A percentile compares a stretch with the other conserved stretches of the same genome.
phyloP scores from a whole-genome alignment of 1,284 basidiomycete species.

The Heterobasidion occidentale region DNA sequence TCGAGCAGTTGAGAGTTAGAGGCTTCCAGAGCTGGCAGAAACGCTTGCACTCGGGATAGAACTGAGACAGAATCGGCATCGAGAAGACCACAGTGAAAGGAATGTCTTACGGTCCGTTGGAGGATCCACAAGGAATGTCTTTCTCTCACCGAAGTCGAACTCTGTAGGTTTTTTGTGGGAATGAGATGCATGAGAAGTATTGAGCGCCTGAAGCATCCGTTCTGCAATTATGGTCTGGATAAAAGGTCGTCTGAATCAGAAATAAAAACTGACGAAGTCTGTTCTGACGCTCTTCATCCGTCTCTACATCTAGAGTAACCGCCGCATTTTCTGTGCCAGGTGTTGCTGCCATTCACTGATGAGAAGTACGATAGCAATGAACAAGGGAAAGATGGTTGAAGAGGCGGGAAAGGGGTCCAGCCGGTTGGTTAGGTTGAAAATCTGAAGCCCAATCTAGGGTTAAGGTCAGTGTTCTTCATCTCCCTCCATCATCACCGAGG shows the following conservation, averaged over 20 bases:
- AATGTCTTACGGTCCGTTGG: conserved; percentile 24
- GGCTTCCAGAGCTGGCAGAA: conserved; percentile 54
- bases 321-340: conserved; percentile 3
- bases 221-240: conserved; percentile 11
- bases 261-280: conserved; percentile 23
- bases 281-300: conserved; percentile 22
- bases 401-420: neutral
- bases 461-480: neutral
- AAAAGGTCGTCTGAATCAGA: neutral
- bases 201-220: conserved; percentile 19
- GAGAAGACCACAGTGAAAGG: neutral
- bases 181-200: conserved; percentile 8
- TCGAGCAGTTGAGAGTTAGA: conserved; percentile 47
- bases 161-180: neutral
- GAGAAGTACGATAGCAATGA: too few relatives aligned
- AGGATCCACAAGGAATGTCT: conserved; percentile 19
- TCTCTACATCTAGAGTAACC: conserved; percentile 24
- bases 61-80: conserved; percentile 27
- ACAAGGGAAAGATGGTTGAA: too few relatives aligned
- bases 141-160: conserved; percentile 22
- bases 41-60: conserved; percentile 53
- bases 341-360: neutral
- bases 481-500: neutral
- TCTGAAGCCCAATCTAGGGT: conserved; percentile 2
- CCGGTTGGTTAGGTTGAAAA: neutral